A percentile compares a stretch with the other conserved stretches of the same genome.
Conservation (phyloP, 1,284 basidiomycete genomes). For the Porogramme epimiltina region DNA sequence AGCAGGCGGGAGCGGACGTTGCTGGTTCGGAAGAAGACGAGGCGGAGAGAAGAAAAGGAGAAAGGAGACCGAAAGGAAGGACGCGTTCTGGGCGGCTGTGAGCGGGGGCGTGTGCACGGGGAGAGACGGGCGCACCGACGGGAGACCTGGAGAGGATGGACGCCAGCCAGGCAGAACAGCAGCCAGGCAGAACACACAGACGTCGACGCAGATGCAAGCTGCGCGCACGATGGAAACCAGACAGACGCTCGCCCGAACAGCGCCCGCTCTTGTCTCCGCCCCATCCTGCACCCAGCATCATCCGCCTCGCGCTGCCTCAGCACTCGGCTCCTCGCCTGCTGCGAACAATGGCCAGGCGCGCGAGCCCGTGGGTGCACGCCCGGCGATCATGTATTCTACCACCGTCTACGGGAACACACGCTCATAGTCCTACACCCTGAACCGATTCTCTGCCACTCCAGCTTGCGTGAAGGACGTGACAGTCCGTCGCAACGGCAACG, state of each 20-base stretch:
- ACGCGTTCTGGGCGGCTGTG: slow-evolving; percentile 30
- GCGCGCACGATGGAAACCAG: slow-evolving; percentile 16
- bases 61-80: slow-evolving; percentile 32
- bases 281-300: no score
- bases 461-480: no score
- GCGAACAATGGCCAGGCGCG: no score
- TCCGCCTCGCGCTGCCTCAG: no score
- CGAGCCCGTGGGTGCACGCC: no score
- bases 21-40: slow-evolving; percentile 14
- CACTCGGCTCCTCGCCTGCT: not conserved
- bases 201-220: slow-evolving; percentile 1
- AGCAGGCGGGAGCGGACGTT: slow-evolving; percentile 20
- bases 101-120: slow-evolving; percentile 16
- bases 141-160: slow-evolving; percentile 23
- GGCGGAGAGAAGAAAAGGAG: slow-evolving; percentile 19
- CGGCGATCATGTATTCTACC: no score
- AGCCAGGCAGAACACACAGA: slow-evolving; percentile 16
- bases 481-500: no score
- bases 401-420: no score
- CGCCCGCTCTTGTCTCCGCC: no score
- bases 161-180: slow-evolving; percentile 31
- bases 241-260: slow-evolving; percentile 9
- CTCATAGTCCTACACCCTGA: no score
- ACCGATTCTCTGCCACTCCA: no score
- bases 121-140: slow-evolving; percentile 22